phyloP scores from a whole-genome alignment of 441 rosid genomes.

The Cnidoscolus chayamansa region DNA sequence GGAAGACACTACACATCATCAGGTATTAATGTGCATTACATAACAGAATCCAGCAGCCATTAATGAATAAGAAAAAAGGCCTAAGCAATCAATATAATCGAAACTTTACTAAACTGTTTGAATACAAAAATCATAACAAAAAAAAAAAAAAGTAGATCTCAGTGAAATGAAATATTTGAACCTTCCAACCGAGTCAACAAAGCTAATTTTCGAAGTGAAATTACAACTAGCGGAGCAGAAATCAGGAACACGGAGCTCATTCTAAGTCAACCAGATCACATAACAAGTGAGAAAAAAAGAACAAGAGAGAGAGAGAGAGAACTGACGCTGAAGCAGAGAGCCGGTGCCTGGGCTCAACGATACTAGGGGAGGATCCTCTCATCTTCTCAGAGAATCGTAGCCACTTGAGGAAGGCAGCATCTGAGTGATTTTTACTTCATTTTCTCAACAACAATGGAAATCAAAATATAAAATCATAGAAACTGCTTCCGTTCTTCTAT shows the following conservation, averaged over 20 bases:
- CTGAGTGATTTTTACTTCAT: background rate
- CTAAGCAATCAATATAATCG: background rate
- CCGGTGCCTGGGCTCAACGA: conserved; percentile 61
- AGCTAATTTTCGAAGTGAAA: background rate
- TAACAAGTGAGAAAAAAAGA: background rate
- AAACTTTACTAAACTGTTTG: background rate
- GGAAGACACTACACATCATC: background rate
- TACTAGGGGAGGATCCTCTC: conserved; percentile 41
- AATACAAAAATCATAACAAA: background rate
- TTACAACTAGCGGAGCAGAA: background rate
- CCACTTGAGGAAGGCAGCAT: conserved; percentile 11
- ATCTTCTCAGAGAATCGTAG: conserved; percentile 9
- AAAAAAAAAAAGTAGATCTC: conserved; percentile 14
- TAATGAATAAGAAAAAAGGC: background rate
- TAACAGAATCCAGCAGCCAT: background rate
- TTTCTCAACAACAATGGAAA: background rate
- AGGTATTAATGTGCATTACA: too few species aligned
- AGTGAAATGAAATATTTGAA: background rate
- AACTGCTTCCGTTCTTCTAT: too few species aligned
- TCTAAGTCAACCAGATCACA: background rate
- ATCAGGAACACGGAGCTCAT: background rate
- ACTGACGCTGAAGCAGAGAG: conserved; percentile 46
- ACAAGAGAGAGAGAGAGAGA: background rate
- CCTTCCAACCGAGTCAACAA: background rate
- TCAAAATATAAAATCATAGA: background rate